These are phyloP conservation scores for Arthrinium phaeospermum DNA, from an alignment of 2,329 filamentous ascomycete genomes.

Conservation along the genomic window DNA sequence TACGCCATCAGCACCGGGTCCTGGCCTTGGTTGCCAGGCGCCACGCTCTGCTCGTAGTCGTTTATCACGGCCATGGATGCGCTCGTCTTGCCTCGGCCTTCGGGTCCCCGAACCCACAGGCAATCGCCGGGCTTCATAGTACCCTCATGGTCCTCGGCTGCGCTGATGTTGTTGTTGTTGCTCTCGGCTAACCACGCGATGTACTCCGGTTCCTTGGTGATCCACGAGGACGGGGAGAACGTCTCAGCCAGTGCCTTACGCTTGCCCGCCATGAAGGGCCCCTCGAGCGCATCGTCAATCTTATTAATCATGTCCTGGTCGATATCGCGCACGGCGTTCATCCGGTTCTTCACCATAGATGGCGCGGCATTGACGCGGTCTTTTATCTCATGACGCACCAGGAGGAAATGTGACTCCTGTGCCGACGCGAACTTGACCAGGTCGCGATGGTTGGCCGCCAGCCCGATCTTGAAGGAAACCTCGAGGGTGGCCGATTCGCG, in stretches of 20 bases:
- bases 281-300: constrained; percentile 42
- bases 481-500: constrained; percentile 46
- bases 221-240: constrained; percentile 44
- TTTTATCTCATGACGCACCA: constrained; percentile 45
- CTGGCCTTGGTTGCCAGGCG: constrained; percentile 28
- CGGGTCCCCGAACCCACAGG: constrained; percentile 47
- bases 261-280: constrained; percentile 41
- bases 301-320: constrained; percentile 40
- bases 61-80: constrained; percentile 46
- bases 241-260: constrained; percentile 37
- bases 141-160: constrained; percentile 6
- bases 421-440: constrained; percentile 46
- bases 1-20: constrained; percentile 43
- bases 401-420: constrained; percentile 32
- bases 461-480: constrained; percentile 41
- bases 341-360: constrained; percentile 42
- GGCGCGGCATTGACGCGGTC: constrained; percentile 43
- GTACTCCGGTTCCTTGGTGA: constrained; percentile 44
- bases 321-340: constrained; percentile 44
- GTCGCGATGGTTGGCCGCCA: constrained; percentile 46
- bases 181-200: constrained; percentile 41
- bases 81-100: constrained; percentile 49
- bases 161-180: background rate
- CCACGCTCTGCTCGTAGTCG: constrained; percentile 39
- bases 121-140: constrained; percentile 35